Evolutionary conservation across 1,284 basidiomycete species (phyloP).

Genomic region (Apiotrichum montevideense): DNA sequence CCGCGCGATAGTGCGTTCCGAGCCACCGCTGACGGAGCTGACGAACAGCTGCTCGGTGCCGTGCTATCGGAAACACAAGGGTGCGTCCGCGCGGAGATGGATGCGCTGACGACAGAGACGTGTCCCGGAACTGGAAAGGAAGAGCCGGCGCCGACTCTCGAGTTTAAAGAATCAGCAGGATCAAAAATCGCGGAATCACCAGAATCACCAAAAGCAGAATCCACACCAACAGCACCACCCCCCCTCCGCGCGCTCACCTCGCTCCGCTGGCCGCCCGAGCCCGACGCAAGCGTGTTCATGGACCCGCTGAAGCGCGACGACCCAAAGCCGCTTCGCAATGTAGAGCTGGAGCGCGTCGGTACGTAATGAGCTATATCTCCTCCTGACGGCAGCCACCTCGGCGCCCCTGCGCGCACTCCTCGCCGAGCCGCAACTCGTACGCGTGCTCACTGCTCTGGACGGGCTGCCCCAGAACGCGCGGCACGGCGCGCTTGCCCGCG

Average conservation of each 20-base stretch:
- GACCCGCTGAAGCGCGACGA: constrained; percentile 42
- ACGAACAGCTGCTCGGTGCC: constrained; percentile 41
- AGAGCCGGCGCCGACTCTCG: not conserved
- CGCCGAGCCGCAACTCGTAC: constrained; percentile 23
- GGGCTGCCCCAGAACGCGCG: constrained; percentile 13
- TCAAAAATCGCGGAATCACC: not conserved
- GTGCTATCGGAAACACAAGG: constrained; percentile 44
- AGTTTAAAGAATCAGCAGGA: not conserved
- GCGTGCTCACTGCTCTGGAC: constrained; percentile 35
- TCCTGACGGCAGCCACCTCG: constrained; percentile 31
- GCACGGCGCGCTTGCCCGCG: constrained; percentile 23
- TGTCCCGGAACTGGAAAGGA: not conserved
- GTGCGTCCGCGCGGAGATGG: constrained; percentile 13
- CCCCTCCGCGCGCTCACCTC: constrained; percentile 26
- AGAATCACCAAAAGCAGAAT: not conserved
- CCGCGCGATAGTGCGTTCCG: constrained; percentile 36
- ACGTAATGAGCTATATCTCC: constrained; percentile 7
- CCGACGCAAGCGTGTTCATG: constrained; percentile 35
- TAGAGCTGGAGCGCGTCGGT: constrained; percentile 44
- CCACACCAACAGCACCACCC: not conserved
- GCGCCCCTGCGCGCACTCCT: constrained; percentile 32
- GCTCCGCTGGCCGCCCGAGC: constrained; percentile 43
- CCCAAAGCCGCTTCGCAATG: constrained; percentile 40
- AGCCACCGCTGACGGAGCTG: not conserved
- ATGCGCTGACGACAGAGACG: not conserved